Conservation (phyloP, 108 stramenopile genomes). For the Schizochytrium sp. region DNA sequence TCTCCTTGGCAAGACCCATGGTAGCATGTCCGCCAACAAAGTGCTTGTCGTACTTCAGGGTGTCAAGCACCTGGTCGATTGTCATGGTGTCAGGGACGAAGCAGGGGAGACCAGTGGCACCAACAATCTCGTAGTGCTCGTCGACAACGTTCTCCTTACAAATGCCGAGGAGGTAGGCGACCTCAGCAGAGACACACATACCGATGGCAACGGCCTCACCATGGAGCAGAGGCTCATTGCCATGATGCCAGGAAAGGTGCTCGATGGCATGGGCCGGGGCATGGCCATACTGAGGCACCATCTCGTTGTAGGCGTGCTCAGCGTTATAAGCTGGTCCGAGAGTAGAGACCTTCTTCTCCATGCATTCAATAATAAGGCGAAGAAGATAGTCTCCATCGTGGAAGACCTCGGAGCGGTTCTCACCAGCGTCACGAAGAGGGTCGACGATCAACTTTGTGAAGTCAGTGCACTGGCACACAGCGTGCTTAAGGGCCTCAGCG, state of each 20-base stretch:
- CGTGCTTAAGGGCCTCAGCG: slow-evolving; percentile 72
- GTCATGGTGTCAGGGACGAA: slow-evolving; percentile 58
- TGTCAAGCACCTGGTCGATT: slow-evolving; percentile 62
- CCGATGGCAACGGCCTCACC: slow-evolving; percentile 74
- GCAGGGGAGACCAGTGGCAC: slow-evolving; percentile 63
- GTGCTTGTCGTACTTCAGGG: slow-evolving; percentile 69
- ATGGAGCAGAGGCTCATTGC: slow-evolving; percentile 62
- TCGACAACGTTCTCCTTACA: slow-evolving; percentile 64
- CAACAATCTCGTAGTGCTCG: slow-evolving; percentile 65
- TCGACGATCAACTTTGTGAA: slow-evolving; percentile 63
- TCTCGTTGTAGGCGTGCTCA: slow-evolving; percentile 69
- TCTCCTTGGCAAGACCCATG: slow-evolving; percentile 66
- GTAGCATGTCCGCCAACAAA: slow-evolving; percentile 62
- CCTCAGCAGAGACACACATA: slow-evolving; percentile 69
- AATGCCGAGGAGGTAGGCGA: slow-evolving; percentile 63
- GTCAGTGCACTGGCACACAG: slow-evolving; percentile 62
- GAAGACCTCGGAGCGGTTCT: neutral
- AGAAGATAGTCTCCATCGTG: slow-evolving; percentile 66
- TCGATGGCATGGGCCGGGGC: slow-evolving; percentile 70
- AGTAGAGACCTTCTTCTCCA: slow-evolving; percentile 71
- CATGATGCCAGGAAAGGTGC: slow-evolving; percentile 67
- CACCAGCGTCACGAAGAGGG: slow-evolving; percentile 62
- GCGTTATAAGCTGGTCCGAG: slow-evolving; percentile 63
- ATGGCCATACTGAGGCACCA: slow-evolving; percentile 71
- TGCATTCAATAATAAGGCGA: slow-evolving; percentile 62